Base-by-base conservation (phyloP, 257 asterid species). In the Parsonsia alboflavescens region DNA sequence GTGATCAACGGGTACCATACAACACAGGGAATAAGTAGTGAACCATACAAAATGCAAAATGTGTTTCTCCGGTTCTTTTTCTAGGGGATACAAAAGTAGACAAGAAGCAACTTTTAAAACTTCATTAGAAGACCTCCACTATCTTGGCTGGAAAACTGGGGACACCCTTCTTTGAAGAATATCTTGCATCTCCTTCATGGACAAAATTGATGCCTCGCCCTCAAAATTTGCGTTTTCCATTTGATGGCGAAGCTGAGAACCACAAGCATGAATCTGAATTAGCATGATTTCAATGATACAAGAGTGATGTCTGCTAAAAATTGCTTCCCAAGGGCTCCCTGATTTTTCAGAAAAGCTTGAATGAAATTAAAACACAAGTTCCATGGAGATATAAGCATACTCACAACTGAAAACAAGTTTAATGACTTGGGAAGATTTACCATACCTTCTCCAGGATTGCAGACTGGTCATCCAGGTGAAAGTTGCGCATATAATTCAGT, bases 371-470 rank as follows among this genome's bases (percentile, higher is more conserved):
- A 5, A 9, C 15, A 26, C 3, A 16, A 17, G 72, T 39, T 41
- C 12, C 10, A 30, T 49, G 46, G 42, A 9, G 58, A 33, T 63
- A 72, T 9, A 41, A 57, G 67, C 67, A 11, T 0, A 10, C 10
- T 15, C 42, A 10, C 3, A 6, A 26, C 19, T 15, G 7, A 3
- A 4, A 5, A 22, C 10, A 17, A 17, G 4, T 3, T 0, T 56
- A 7, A 19, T 16, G 19, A 64, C 28, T 21, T 39, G 7, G 45
- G 7, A 65, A 26, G 42, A 73, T 16, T 68, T 15, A 62, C 62
- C 66, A 62, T 61, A 91, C 97, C 96, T 88, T 91, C 63, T 89
- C 96, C 62, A 93, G 91, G 84, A 93, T 77, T 65, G 89, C 89
- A 66, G 94, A 93, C 75, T 93, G 98, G 73, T 91, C 92, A 68